phyloP scores from a whole-genome alignment of 192 early-diverging fungal genomes.

The Geranomyces michiganensis region DNA sequence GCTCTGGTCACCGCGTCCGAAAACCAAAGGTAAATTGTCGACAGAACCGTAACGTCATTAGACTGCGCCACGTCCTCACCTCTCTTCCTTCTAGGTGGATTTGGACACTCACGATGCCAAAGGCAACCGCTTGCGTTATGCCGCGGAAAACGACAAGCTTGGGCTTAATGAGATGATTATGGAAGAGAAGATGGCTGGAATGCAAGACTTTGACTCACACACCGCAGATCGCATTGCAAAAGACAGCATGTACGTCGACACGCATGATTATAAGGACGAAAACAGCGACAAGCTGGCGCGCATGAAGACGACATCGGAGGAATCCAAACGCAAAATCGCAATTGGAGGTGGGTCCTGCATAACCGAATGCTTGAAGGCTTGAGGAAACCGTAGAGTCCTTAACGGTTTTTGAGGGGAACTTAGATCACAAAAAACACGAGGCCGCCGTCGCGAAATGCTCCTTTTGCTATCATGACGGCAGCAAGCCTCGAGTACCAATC shows the following conservation, averaged over 20 bases:
- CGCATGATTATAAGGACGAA: conserved; percentile 93
- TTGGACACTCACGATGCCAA: conserved; percentile 55
- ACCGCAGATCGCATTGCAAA: conserved; percentile 70
- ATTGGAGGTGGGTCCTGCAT: conserved; percentile 50
- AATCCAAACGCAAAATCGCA: conserved; percentile 67
- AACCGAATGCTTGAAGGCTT: too few species aligned
- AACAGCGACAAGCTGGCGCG: conserved; percentile 74
- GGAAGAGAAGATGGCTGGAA: conserved; percentile 63
- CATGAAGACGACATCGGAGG: conserved; percentile 58
- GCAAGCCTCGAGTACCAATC: conserved; percentile 67
- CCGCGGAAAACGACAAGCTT: conserved; percentile 52
- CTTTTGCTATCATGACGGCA: conserved; percentile 75
- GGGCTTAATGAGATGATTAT: conserved; percentile 69
- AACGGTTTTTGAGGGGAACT: too few species aligned
- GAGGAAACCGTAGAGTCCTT: too few species aligned
- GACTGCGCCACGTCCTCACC: not conserved
- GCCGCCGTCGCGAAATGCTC: conserved; percentile 71
- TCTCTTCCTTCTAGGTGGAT: conserved; percentile 15
- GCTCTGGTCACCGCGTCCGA: not conserved
- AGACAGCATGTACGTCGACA: conserved; percentile 71
- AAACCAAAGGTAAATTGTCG: conserved; percentile 6
- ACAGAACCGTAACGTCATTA: not conserved
- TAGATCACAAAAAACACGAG: conserved; percentile 72
- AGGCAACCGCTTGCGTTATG: conserved; percentile 68
- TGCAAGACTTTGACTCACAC: conserved; percentile 64